Evolutionary conservation across 345 rosid species (phyloP).

Genomic region (Eucalyptus marginata): DNA sequence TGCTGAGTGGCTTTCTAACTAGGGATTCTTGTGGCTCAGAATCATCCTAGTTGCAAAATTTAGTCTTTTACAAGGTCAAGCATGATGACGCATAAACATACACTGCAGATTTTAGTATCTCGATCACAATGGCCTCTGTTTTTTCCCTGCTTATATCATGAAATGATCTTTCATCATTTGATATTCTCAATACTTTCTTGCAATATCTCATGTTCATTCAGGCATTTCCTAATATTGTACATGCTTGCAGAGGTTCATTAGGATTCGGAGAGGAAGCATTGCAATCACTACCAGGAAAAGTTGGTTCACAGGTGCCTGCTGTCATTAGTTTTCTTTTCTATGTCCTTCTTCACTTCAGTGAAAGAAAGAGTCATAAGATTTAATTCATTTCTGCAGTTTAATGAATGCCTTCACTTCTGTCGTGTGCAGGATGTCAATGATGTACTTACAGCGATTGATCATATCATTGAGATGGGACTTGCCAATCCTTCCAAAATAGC

Average conservation of each 20-base stretch:
- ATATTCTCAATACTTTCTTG: not conserved
- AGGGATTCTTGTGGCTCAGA: not conserved
- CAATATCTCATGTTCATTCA: not conserved
- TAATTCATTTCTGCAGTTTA: not conserved
- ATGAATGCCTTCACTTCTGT: not conserved
- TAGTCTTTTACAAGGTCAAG: not conserved
- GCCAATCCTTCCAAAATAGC: constrained; percentile 62
- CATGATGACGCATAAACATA: not conserved
- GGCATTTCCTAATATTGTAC: not conserved
- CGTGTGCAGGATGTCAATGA: constrained; percentile 70
- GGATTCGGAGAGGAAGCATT: constrained; percentile 98
- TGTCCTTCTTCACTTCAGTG: not conserved
- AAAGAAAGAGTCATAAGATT: not conserved
- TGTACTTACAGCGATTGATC: constrained; percentile 70
- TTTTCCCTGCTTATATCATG: not conserved
- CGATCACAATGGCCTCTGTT: not conserved
- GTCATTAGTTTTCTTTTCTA: not conserved
- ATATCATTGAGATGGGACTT: constrained; percentile 50
- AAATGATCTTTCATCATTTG: not conserved
- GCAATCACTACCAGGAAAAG: constrained; percentile 85
- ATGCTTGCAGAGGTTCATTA: constrained; percentile 69
- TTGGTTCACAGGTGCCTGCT: constrained; percentile 72
- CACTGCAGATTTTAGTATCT: not conserved
- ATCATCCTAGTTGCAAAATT: not conserved
- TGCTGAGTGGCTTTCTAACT: not conserved